Conservation (phyloP, 176 grass and related monocot genomes). For the Triticum aestivum region DNA sequence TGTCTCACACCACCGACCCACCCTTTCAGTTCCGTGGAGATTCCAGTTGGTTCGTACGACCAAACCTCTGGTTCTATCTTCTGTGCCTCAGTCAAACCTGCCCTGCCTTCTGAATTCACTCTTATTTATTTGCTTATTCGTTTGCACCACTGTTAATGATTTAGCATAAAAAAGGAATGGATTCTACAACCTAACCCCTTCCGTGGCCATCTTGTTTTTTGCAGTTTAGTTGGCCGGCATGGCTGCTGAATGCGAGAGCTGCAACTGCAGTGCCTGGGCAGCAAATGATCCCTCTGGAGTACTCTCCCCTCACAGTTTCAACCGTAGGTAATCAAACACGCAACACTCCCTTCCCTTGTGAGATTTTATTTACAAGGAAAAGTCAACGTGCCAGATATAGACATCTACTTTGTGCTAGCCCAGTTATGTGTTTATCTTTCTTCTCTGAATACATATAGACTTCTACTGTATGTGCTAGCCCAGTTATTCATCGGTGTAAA, state of each 20-base stretch:
- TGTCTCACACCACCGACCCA: no score
- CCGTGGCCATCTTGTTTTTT: background rate
- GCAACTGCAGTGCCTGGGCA: conserved; percentile 71
- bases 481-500: background rate
- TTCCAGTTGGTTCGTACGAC: no score
- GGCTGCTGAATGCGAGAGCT: conserved; percentile 31
- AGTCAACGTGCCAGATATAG: background rate
- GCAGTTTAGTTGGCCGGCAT: conserved; percentile 17
- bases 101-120: no score
- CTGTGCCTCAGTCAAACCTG: no score
- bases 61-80: no score
- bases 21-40: no score
- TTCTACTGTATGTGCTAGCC: background rate
- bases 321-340: conserved; percentile 44
- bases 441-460: background rate
- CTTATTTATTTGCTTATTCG: no score
- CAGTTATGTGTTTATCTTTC: background rate
- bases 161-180: no score
- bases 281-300: conserved; percentile 58
- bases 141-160: no score
- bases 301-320: conserved; percentile 71
- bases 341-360: background rate
- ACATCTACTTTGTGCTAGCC: no score
- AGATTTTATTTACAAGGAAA: background rate
- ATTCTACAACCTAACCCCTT: background rate